phyloP scores from a whole-genome alignment of 202 grass and related monocot species.

The Bolboschoenoplectus hybrid region DNA sequence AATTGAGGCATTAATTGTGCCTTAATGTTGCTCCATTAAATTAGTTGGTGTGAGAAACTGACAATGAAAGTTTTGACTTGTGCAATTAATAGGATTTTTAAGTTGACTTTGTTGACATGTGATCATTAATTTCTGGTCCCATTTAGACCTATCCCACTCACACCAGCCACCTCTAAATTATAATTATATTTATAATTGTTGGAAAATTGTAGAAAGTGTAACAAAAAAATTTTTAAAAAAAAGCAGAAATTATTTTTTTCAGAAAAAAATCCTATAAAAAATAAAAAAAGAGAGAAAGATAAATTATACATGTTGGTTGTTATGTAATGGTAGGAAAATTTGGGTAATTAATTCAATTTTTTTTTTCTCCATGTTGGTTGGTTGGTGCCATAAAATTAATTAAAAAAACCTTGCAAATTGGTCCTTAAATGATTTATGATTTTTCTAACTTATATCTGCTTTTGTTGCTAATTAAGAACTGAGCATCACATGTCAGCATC shows the following conservation, averaged over 20 bases:
- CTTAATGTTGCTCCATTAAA: slow-evolving; percentile 22
- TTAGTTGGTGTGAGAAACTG: slow-evolving; percentile 30
- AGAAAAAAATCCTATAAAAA: not conserved
- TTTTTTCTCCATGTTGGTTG: not conserved
- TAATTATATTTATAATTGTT: not conserved
- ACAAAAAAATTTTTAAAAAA: not conserved
- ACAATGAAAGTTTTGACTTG: slow-evolving; percentile 36
- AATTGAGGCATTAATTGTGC: slow-evolving; percentile 33
- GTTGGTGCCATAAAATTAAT: not conserved
- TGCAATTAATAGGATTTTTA: slow-evolving; percentile 31
- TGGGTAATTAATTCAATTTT: not conserved
- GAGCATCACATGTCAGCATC: not conserved
- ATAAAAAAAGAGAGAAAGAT: not conserved
- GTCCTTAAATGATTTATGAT: not conserved
- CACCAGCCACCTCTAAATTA: not conserved
- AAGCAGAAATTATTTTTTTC: not conserved
- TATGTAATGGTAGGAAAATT: not conserved
- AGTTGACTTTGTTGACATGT: slow-evolving; percentile 34
- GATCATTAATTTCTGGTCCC: slow-evolving; percentile 18
- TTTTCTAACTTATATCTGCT: not conserved
- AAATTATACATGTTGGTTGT: not conserved
- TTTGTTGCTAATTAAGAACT: not conserved
- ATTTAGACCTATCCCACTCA: slow-evolving; percentile 24
- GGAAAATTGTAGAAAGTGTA: not conserved
- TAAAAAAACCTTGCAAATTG: not conserved